Conservation (phyloP, 345 rosid species). For the Noccaea bulbosa region DNA sequence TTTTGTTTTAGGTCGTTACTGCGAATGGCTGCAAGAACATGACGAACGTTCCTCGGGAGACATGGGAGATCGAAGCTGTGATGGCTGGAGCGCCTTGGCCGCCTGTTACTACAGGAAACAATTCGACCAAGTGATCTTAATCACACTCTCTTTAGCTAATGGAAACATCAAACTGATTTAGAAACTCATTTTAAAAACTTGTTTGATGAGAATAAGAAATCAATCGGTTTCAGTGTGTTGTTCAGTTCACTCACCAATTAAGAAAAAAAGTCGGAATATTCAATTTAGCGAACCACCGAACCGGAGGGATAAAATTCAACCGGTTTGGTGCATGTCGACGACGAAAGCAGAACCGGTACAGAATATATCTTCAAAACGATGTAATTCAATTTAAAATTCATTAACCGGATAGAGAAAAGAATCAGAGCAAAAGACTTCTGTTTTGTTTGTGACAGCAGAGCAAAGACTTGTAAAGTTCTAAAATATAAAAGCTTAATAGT, state of each 20-base stretch:
- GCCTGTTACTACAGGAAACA: conserved; percentile 13
- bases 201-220: neutral
- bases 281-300: neutral
- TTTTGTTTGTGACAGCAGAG: neutral
- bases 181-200: conserved; percentile 14
- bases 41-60: conserved; percentile 74
- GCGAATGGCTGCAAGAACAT: conserved; percentile 74
- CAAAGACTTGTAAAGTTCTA: neutral
- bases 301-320: neutral
- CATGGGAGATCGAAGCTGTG: conserved; percentile 81
- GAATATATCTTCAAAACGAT: conserved; percentile 26
- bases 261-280: neutral
- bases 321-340: conserved; percentile 19
- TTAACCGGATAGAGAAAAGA: neutral
- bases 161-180: neutral
- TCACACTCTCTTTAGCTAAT: neutral
- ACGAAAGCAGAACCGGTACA: conserved; percentile 32
- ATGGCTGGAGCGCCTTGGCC: conserved; percentile 93
- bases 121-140: conserved; percentile 31
- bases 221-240: neutral
- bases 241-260: neutral
- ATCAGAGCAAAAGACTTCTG: too few relatives aligned
- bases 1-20: conserved; percentile 55
- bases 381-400: conserved; percentile 7
- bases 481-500: conserved; percentile 22